Evolutionary conservation across 2,329 filamentous ascomycete genomes (phyloP), one percentile per base, ranked within the genome.

Genomic region (Mycosphaerelloides madeirae): DNA sequence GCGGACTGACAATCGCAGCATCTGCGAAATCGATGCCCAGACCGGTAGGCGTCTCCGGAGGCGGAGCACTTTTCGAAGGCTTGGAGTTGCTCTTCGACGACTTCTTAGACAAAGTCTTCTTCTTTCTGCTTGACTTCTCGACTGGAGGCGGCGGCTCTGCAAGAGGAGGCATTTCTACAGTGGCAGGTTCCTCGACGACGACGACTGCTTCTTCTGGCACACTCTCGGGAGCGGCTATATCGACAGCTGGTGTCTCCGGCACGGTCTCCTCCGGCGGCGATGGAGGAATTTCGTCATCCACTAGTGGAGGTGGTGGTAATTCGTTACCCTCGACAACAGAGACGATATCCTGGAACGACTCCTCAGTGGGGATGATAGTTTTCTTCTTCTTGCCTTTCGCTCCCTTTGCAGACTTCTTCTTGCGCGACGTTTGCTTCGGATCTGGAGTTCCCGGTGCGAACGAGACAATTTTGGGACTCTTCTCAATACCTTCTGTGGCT

Each of bases 391-490:
- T 58, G 18, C 41, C 46, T 45, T 60, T 61, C 11, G 46, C 34
- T 2, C 49, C 43, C 29, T 51, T 55, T 2, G 41, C 35, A 31
- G 31, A 43, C 40, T 59, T 59, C 46, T 61, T 60, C 41, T 56
- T 58, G 2, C 57, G 45, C 9, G 44, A 33, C 3, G 56, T 59
- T 5, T 51, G 43, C 22, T 53, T 56, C 1, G 53, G 56, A 14
- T 61, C 57, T 3, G 56, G 52, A 6, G 57, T 61, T 7, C 53
- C 57, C 19, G 57, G 55, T 13, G 59, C 56, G 28, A 59, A 60
- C 43, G 49, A 52, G 1, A 60, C 59, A 20, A 53, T 55, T 35
- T 58, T 60, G 29, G 57, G 53, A n/a, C 47, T 49, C 25, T 43
- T 38, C 18, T 52, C 50, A 11, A 50, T 50, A n/a, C 38, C n/a